Evolutionary conservation across 2,329 filamentous ascomycete genomes (phyloP).

Genomic region (Diaporthe citrichinensis): DNA sequence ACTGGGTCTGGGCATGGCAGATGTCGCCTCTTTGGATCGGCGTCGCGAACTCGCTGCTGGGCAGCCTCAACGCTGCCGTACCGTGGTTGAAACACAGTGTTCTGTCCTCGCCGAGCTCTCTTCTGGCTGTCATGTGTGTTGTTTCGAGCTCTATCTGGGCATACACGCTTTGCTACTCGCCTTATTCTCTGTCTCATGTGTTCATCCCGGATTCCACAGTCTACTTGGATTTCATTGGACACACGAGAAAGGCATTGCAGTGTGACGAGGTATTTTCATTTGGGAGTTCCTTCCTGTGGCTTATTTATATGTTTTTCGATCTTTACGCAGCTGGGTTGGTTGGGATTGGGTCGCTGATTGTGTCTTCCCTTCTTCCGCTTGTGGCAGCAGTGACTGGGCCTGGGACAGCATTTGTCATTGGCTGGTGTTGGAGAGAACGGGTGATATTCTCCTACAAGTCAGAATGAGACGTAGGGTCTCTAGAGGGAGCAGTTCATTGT

Average conservation of each 20-base stretch:
- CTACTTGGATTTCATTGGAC: conserved; percentile 7
- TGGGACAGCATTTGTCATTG: background rate
- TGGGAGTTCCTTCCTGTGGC: conserved; percentile 37
- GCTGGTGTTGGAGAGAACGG: conserved; percentile 12
- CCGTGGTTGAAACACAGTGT: background rate
- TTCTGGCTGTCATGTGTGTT: background rate
- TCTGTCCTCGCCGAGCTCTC: background rate
- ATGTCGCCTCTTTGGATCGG: conserved; percentile 46
- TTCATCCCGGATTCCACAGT: background rate
- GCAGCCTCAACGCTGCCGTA: background rate
- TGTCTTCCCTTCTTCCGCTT: background rate
- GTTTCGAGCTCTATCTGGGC: conserved; percentile 8
- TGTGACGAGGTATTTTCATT: conserved; percentile 38
- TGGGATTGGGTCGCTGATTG: background rate
- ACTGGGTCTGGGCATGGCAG: conserved; percentile 48
- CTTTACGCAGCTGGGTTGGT: background rate
- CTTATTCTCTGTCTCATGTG: background rate
- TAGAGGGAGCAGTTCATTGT: too few species aligned
- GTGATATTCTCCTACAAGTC: background rate
- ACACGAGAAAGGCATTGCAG: conserved; percentile 33
- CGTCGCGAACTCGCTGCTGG: conserved; percentile 38
- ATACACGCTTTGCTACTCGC: background rate
- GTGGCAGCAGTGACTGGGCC: background rate
- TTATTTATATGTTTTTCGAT: conserved; percentile 21
- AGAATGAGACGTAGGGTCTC: too few species aligned